These are phyloP conservation scores for Kodamaea plutei DNA, from an alignment of 1,139 yeast species.

Conservation along the genomic window DNA sequence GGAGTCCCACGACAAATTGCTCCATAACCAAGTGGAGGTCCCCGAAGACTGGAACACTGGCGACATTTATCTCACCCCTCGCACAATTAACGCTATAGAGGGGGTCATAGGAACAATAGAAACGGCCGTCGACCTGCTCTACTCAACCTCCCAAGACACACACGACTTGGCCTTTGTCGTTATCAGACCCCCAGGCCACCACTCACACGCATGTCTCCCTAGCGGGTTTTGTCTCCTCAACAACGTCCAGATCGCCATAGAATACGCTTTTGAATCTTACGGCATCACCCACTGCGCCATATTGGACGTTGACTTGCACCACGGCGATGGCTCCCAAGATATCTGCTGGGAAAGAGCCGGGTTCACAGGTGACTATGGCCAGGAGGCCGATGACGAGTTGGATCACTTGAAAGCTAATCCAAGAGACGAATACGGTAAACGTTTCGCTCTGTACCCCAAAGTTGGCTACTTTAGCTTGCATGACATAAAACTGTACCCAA, in stretches of 20 bases:
- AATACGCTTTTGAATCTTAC: slow-evolving; percentile 64
- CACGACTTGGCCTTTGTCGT: slow-evolving; percentile 64
- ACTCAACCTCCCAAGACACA: slow-evolving; percentile 17
- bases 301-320: slow-evolving; percentile 80
- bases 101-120: slow-evolving; percentile 82
- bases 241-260: slow-evolving; percentile 79
- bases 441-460: slow-evolving; percentile 52
- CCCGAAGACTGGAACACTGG: slow-evolving; percentile 84
- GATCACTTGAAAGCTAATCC: slow-evolving; percentile 28
- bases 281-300: slow-evolving; percentile 79
- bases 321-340: slow-evolving; percentile 92
- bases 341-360: slow-evolving; percentile 82
- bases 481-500: slow-evolving; percentile 83
- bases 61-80: slow-evolving; percentile 70
- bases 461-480: slow-evolving; percentile 84
- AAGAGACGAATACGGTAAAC: slow-evolving; percentile 51
- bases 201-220: slow-evolving; percentile 79
- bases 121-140: slow-evolving; percentile 54
- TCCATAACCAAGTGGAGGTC: slow-evolving; percentile 61
- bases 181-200: slow-evolving; percentile 86
- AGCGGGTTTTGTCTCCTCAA: slow-evolving; percentile 85
- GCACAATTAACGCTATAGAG: slow-evolving; percentile 67
- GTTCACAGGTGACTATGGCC: slow-evolving; percentile 48
- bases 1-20: slow-evolving; percentile 54
- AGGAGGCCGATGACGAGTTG: slow-evolving; percentile 39